Evolutionary conservation across 2,329 filamentous ascomycete genomes (phyloP), one percentile per base, ranked within the genome.

Genomic region (Arthrobotrys megalospora): DNA sequence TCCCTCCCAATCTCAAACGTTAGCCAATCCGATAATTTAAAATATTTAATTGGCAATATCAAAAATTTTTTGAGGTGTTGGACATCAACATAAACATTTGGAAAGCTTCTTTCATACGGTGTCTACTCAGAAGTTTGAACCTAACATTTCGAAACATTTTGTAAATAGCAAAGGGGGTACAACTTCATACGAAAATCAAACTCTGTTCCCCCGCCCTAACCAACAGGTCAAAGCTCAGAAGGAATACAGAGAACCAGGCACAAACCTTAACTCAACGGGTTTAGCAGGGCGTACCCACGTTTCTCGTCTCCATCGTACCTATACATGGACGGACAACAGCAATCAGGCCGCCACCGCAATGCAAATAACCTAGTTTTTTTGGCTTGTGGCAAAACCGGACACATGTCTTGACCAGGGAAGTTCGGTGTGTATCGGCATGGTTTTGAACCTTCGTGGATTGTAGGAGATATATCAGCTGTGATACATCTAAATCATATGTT

Each of bases 281-380:
- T 34, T 50, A 67, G 53, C 63, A 62, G 32, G 63, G 52, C 52
- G 45, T 32, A 50, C 43, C 62, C 62, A 67, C 70, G 70, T 67
- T 62, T 55, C 45, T 67, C 70, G 63, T 53, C 70, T 75, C 70
- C 62, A 50, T 67, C 53, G 32, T 21, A 34, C 47, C 36, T 66
- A 36, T 67, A 76, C 53, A 34, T 76, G 71, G 64, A 76, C 64
- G 52, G 47, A 43, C 45, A 47, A 34, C 41, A 43, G 14, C 12
- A 41, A 62, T 58, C 24, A 55, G 53, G 41, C 58, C 47, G 48
- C 47, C 19, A 36, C 48, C 34, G 14, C 32, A 28, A 28, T 28
- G 24, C 24, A 28, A 28, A 28, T 5, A 32, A n/a, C 47, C 38
- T 53, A 24, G 19, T 62, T 16, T 58, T 47, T 69, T 50, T 48